Evolutionary conservation across 1,284 basidiomycete species (phyloP).

Genomic region (Grifola frondosa): DNA sequence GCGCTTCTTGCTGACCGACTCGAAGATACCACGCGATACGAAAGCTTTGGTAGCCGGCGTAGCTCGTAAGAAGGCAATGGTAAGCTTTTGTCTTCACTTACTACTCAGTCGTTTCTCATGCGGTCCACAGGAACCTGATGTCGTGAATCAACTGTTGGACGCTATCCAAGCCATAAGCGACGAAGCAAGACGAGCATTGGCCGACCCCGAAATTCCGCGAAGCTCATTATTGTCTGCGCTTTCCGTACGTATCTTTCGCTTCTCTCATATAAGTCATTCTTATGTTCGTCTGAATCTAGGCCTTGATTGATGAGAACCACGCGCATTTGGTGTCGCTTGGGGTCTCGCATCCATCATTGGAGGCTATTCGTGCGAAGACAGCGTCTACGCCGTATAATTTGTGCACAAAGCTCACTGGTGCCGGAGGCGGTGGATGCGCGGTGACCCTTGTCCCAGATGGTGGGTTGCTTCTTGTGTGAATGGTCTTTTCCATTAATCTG

Average conservation of each 20-base stretch:
- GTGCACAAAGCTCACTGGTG: conserved; percentile 96
- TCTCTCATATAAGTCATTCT: conserved; percentile 26
- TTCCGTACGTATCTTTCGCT: conserved; percentile 48
- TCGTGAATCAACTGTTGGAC: conserved; percentile 72
- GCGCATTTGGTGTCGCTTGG: conserved; percentile 81
- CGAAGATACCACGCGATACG: conserved; percentile 89
- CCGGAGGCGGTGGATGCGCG: conserved; percentile 98
- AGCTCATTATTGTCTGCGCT: conserved; percentile 58
- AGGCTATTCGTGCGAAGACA: conserved; percentile 78
- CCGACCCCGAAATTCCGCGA: conserved; percentile 71
- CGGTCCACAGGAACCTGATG: conserved; percentile 65
- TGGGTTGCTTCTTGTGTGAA: conserved; percentile 36
- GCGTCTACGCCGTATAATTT: conserved; percentile 63
- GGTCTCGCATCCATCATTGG: conserved; percentile 91
- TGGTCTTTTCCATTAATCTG: no score
- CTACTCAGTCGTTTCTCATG: conserved; percentile 11
- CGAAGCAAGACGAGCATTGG: conserved; percentile 74
- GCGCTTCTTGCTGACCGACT: conserved; percentile 89
- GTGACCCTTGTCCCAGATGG: conserved; percentile 94
- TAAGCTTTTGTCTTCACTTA: conserved; percentile 35
- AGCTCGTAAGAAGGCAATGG: conserved; percentile 65
- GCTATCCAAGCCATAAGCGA: conserved; percentile 83
- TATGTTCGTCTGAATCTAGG: conserved; percentile 39
- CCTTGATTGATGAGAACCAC: conserved; percentile 89
- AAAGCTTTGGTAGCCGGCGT: conserved; percentile 94